phyloP scores from a whole-genome alignment of 768 basidiomycete species.

The Porphyrellus cyaneotinctus region DNA sequence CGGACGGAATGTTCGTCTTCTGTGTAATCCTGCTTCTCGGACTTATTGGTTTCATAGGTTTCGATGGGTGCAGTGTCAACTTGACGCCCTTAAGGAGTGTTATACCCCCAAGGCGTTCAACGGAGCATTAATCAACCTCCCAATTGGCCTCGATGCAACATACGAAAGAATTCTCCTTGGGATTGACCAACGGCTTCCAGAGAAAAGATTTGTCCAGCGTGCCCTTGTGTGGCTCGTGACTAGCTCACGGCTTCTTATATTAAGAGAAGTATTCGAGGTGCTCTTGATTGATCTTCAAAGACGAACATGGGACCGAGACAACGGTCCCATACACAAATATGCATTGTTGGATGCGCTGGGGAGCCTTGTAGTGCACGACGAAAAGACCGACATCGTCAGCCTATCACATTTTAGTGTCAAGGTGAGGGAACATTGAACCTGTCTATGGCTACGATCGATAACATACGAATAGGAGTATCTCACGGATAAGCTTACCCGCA shows the following conservation, averaged over 20 bases:
- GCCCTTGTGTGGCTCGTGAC: constrained; percentile 16
- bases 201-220: neutral
- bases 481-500: neutral
- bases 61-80: constrained; percentile 17
- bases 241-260: constrained; percentile 3
- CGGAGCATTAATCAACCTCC: constrained; percentile 8
- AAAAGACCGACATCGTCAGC: neutral
- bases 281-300: constrained; percentile 11
- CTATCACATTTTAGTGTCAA: constrained; percentile 20
- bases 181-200: neutral
- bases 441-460: neutral
- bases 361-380: constrained; percentile 11
- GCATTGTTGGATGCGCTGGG: constrained; percentile 6
- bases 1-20: constrained; percentile 11
- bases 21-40: neutral
- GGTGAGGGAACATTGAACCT: neutral
- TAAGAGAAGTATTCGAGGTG: constrained; percentile 6
- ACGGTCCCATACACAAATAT: neutral
- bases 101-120: neutral
- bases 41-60: constrained; percentile 9
- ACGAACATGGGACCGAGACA: neutral
- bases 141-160: constrained; percentile 11
- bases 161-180: constrained; percentile 16
- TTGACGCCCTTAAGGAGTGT: constrained; percentile 10
- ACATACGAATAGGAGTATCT: constrained; percentile 11